Conservation (phyloP, 179 eudicot genomes). For the Silene noctiflora region DNA sequence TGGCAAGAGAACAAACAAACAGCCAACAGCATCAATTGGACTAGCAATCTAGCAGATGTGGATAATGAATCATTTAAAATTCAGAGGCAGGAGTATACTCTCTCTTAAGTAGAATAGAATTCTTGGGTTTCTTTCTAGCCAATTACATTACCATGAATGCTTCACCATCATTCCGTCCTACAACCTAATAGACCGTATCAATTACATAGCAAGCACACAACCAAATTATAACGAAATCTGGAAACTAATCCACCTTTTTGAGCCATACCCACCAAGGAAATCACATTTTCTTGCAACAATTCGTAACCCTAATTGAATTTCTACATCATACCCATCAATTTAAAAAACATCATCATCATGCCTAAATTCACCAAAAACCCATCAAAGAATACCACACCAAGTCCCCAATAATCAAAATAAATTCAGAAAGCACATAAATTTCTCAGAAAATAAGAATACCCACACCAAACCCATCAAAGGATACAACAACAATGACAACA, state of each 20-base stretch:
- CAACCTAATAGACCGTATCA: not conserved
- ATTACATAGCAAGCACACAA: not conserved
- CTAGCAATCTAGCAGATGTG: not conserved
- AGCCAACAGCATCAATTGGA: not conserved
- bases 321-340: not conserved
- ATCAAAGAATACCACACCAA: not conserved
- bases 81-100: not conserved
- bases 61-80: not conserved
- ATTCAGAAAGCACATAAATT: too few relatives aligned
- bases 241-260: not conserved
- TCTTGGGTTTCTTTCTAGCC: not conserved
- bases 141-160: not conserved
- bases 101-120: not conserved
- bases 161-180: conserved; percentile 1
- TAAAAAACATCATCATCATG: not conserved
- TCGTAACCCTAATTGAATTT: not conserved
- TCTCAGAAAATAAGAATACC: too few relatives aligned
- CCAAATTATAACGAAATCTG: not conserved
- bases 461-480: too few relatives aligned
- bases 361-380: conserved; percentile 8
- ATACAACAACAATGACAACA: too few relatives aligned
- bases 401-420: too few relatives aligned
- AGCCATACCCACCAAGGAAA: conserved; percentile 20
- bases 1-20: not conserved
- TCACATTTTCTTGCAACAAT: not conserved